These are phyloP conservation scores for Eutrema heterophyllum DNA, from an alignment of 345 rosid species.

Conservation along the genomic window DNA sequence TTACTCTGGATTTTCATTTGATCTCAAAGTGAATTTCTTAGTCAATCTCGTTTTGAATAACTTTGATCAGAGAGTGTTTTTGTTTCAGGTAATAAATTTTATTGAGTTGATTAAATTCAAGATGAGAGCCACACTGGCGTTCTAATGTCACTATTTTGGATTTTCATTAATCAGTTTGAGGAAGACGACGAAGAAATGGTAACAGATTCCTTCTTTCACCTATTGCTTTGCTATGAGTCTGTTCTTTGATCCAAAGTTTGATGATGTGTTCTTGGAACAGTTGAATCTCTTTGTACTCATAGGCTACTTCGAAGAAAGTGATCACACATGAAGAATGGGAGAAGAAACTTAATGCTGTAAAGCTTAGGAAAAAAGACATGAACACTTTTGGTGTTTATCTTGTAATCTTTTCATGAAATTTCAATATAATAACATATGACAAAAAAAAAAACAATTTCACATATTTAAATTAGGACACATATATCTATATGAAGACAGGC, in stretches of 20 bases:
- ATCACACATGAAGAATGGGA: slow-evolving; percentile 88
- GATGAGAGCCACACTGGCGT: slow-evolving; percentile 21
- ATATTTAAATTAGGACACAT: too few species aligned
- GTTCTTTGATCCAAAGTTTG: background rate
- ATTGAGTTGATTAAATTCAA: slow-evolving; percentile 13
- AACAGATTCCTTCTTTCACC: background rate
- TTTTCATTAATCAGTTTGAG: slow-evolving; percentile 50
- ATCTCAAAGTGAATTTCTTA: background rate
- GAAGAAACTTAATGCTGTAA: slow-evolving; percentile 80
- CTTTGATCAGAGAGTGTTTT: slow-evolving; percentile 8
- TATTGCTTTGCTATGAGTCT: background rate
- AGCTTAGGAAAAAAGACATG: slow-evolving; percentile 93
- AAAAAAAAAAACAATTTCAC: too few species aligned
- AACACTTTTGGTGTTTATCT: too few species aligned
- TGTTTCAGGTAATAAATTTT: slow-evolving; percentile 7
- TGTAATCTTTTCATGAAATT: too few species aligned
- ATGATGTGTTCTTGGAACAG: background rate
- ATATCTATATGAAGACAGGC: too few species aligned
- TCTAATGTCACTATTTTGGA: slow-evolving; percentile 61
- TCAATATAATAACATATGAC: too few species aligned
- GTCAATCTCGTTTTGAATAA: background rate
- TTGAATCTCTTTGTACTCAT: background rate
- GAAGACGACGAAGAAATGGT: slow-evolving; percentile 64
- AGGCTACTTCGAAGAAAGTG: slow-evolving; percentile 71
- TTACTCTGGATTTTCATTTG: background rate